A percentile compares a stretch with the other conserved stretches of the same genome.
Conservation (phyloP, 306 rosid genomes). For the Amphicarpaea edgeworthii region DNA sequence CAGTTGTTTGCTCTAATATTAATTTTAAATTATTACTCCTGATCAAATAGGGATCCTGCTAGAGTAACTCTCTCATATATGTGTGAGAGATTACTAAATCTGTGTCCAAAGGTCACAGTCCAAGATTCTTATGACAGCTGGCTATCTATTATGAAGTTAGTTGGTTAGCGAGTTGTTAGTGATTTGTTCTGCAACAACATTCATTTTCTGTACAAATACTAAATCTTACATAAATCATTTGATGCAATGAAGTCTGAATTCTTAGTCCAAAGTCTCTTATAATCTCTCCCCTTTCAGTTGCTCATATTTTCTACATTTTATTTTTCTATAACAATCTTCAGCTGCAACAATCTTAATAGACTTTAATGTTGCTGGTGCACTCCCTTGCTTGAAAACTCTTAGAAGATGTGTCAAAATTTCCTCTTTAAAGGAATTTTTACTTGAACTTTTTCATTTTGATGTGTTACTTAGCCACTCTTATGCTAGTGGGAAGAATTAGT, state of each 20-base stretch:
- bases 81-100: background rate
- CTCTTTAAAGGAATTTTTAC: background rate
- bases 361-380: background rate
- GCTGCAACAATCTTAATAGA: background rate
- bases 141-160: background rate
- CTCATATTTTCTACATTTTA: background rate
- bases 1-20: background rate
- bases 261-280: background rate
- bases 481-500: background rate
- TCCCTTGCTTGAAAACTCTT: constrained; percentile 4
- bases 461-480: background rate
- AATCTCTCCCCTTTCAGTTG: background rate
- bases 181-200: background rate
- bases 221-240: background rate
- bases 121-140: background rate
- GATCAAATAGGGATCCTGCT: background rate
- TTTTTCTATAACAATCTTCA: background rate
- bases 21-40: background rate
- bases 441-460: background rate
- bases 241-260: background rate
- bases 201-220: background rate
- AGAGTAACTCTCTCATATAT: background rate
- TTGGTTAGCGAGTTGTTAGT: background rate
- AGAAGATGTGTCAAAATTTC: background rate
- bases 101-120: background rate